These are phyloP conservation scores for Xylaria bambusicola DNA, from an alignment of 495 filamentous ascomycete species.

Conservation along the genomic window DNA sequence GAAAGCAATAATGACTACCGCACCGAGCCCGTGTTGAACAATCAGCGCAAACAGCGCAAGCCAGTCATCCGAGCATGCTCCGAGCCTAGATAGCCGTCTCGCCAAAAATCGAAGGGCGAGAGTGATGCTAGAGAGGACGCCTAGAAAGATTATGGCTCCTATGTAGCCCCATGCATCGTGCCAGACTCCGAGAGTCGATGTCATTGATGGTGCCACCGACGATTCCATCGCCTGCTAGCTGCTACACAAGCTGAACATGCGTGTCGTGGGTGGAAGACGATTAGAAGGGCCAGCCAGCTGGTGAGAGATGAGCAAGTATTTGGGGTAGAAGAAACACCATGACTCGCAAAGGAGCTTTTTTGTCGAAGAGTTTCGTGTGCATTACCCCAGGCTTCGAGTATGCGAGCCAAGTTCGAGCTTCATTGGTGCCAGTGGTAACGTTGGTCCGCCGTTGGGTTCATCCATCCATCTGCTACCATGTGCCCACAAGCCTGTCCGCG, in stretches of 20 bases:
- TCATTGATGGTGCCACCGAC: conserved; percentile 9
- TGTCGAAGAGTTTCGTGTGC: conserved; percentile 10
- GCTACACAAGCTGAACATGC: conserved; percentile 2
- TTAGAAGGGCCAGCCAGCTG: not conserved
- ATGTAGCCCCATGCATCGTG: conserved; percentile 14
- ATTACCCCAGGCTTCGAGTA: not conserved
- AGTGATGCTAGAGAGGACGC: conserved; percentile 3
- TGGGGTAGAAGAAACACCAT: not conserved
- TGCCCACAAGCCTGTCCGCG: not conserved
- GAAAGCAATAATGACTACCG: conserved; percentile 5
- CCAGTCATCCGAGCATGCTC: conserved; percentile 12
- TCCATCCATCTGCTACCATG: not conserved
- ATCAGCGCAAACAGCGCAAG: conserved; percentile 6
- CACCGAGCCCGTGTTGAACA: conserved; percentile 11
- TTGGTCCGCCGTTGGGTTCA: not conserved
- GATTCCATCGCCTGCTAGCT: not conserved
- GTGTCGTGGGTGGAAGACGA: not conserved
- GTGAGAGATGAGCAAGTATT: not conserved
- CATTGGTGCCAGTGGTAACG: conserved; percentile 2
- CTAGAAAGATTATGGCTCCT: conserved; percentile 3
- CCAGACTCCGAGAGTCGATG: conserved; percentile 18
- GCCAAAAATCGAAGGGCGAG: conserved; percentile 18
- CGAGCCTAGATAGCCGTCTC: conserved; percentile 2
- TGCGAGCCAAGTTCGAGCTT: not conserved
- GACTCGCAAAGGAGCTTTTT: not conserved